phyloP scores from a whole-genome alignment of 257 asterid genomes.

The Rhazya stricta region DNA sequence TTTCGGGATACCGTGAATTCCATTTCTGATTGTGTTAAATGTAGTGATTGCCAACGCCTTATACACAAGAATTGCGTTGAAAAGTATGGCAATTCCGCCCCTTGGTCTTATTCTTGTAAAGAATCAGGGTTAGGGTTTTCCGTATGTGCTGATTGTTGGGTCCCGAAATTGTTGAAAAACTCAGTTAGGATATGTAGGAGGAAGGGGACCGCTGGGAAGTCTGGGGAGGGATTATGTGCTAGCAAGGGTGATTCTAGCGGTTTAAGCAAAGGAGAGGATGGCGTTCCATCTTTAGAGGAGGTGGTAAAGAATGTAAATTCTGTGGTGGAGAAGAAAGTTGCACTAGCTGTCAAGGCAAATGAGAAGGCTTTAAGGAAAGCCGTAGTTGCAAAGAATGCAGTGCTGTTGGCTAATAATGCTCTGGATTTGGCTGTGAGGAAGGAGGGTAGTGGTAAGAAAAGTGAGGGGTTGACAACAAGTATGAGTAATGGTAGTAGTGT shows the following conservation, averaged over 20 bases:
- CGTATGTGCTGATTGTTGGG: slow-evolving; percentile 86
- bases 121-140: slow-evolving; percentile 18
- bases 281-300: slow-evolving; percentile 22
- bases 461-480: slow-evolving; percentile 17
- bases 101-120: slow-evolving; percentile 53
- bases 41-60: slow-evolving; percentile 47
- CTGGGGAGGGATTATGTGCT: slow-evolving; percentile 15
- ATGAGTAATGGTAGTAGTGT: slow-evolving; percentile 9
- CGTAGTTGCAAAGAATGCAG: slow-evolving; percentile 25
- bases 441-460: slow-evolving; percentile 22
- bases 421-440: slow-evolving; percentile 27
- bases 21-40: slow-evolving; percentile 37
- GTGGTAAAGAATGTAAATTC: slow-evolving; percentile 23
- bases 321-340: slow-evolving; percentile 32
- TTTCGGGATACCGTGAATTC: slow-evolving; percentile 38
- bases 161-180: slow-evolving; percentile 60
- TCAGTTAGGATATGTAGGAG: slow-evolving; percentile 34
- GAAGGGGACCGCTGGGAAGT: slow-evolving; percentile 22
- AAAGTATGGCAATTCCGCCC: slow-evolving; percentile 44
- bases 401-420: slow-evolving; percentile 23
- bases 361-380: slow-evolving; percentile 31
- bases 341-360: slow-evolving; percentile 29
- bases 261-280: slow-evolving; percentile 5
- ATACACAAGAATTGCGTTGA: slow-evolving; percentile 56
- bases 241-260: slow-evolving; percentile 20